phyloP scores from a whole-genome alignment of 2,329 filamentous ascomycete species.

The Mycosphaerella sp. region DNA sequence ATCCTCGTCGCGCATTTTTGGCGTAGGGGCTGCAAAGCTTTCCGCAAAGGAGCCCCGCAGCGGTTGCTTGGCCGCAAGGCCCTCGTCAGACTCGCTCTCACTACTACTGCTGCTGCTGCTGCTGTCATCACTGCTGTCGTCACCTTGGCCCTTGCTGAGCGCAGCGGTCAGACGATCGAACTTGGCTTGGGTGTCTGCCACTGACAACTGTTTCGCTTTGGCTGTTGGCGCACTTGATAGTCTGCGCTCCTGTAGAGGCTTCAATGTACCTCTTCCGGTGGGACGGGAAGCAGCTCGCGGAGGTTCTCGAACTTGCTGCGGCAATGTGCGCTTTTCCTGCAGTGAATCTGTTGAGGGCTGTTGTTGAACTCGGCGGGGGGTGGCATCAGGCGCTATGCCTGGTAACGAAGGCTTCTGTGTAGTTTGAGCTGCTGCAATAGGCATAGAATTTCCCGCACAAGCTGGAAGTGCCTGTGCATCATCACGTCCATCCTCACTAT shows the following conservation, averaged over 20 bases:
- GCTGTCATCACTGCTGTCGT: slow-evolving; percentile 6
- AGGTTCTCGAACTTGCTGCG: neutral
- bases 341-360: neutral
- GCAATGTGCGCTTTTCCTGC: neutral
- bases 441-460: neutral
- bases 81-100: slow-evolving; percentile 5
- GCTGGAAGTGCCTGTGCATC: neutral
- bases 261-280: neutral
- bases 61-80: neutral
- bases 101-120: neutral
- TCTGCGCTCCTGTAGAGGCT: neutral
- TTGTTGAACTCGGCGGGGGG: neutral
- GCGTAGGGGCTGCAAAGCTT: slow-evolving; percentile 7
- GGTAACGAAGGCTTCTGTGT: neutral
- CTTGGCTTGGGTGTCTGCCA: slow-evolving; percentile 3
- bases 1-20: neutral
- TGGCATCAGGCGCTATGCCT: neutral
- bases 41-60: slow-evolving; percentile 13
- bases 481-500: neutral
- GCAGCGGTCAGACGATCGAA: slow-evolving; percentile 1
- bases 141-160: neutral
- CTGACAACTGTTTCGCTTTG: neutral
- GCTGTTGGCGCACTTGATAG: neutral
- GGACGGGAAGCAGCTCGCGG: neutral
- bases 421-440: neutral